Percentiles rank a stretch among this genome's conserved stretches.
phyloP scores from a whole-genome alignment of 1,284 basidiomycete species.

The Exobasidium rhododendri region DNA sequence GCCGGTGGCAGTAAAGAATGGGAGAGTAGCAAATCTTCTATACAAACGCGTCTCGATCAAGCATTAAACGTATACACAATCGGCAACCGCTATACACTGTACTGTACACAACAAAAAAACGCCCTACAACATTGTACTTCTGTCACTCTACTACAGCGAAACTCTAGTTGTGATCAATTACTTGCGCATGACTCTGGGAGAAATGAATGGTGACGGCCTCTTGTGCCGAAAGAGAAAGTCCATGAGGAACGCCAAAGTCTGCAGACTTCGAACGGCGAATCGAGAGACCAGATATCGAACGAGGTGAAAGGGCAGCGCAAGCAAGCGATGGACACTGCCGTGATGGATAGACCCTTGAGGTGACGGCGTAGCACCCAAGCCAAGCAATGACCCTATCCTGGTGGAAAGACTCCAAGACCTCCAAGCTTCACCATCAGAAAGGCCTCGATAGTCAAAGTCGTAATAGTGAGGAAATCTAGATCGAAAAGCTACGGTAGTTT shows the following conservation, averaged over 20 bases:
- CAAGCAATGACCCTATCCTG: background rate
- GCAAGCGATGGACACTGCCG: background rate
- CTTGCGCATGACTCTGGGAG: no score
- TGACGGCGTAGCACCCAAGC: conserved; percentile 2
- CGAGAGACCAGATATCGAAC: background rate
- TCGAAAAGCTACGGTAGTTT: conserved; percentile 5
- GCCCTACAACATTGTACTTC: no score
- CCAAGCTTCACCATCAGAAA: background rate
- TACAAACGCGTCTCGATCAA: no score
- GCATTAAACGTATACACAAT: no score
- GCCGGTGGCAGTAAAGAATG: no score
- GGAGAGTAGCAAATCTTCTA: no score
- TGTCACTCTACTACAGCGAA: no score
- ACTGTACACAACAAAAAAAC: no score
- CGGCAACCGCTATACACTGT: no score
- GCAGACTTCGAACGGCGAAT: background rate
- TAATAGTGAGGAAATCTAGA: conserved; percentile 3
- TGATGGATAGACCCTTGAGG: background rate
- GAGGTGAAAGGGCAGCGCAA: background rate
- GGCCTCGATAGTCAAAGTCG: conserved; percentile 10
- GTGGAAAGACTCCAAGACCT: background rate
- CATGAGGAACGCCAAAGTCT: background rate
- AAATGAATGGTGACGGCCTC: background rate
- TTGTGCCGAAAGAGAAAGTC: background rate
- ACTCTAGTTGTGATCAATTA: no score